Base-by-base conservation (phyloP, 345 rosid genomes). In the Ceriops tagal region DNA sequence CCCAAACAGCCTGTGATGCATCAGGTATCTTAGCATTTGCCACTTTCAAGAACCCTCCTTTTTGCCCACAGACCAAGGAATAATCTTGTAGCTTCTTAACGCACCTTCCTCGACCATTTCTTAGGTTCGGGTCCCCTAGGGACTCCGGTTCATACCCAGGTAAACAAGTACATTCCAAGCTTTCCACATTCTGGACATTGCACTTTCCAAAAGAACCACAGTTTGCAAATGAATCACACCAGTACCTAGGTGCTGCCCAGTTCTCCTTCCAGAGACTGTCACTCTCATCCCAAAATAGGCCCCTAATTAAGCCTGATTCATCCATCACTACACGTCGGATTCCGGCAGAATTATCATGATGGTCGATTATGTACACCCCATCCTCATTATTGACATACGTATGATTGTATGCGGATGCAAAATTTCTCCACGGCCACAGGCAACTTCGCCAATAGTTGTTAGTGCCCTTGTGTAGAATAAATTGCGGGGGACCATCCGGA, bases 121-220 rank as follows among this genome's bases (percentile, higher is more conserved):
- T 31, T 31, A 31, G 5, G 5, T 31, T 9, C 77, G 69, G 68
- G 6, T 74, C 59, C 19, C 5, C 9, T 10, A 24, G 43, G 18
- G 37, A 39, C 22, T 32, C 68, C 9, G 77, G 77, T 22, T 67
- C 49, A 10, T 47, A 67, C 13, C 77, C 77, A 3, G 72, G 77
- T 27, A 73, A 26, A 28, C 77, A 73, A 20, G 66, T 6, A 31
- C 76, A 72, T 22, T 46, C 79, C 61, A 61, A 71, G 6, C 5
- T 49, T 34, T 15, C 28, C 32, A n/a, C 61, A 65, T 16, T 60
- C 24, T 31, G 20, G 13, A 64, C 22, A 31, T 56, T 57, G n/a
- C 70, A 73, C 6, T 5, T 3, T 1, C 71, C n/a, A 8, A 26
- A 18, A 8, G 31, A 5, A 32, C 77, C 77, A 49, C 77, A 74